Percentiles rank a stretch among this genome's conserved stretches.
Evolutionary conservation across 2,329 filamentous ascomycete genomes (phyloP).

Genomic region (Diaporthe aspalathi): DNA sequence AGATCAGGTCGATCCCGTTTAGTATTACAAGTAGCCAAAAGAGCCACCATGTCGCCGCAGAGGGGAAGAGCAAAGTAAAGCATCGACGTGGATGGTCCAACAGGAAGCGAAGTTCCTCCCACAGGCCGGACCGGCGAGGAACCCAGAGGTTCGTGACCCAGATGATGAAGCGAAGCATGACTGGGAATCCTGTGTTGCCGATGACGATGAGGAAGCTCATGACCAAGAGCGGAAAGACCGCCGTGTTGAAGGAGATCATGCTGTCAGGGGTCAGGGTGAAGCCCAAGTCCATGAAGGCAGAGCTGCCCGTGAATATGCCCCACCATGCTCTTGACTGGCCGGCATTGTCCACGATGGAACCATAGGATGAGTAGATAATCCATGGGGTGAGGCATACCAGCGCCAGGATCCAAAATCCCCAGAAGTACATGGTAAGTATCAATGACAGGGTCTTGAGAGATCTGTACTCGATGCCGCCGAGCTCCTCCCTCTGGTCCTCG

Average conservation of each 20-base stretch:
- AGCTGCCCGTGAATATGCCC: slow-evolving; percentile 88
- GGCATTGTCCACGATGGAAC: slow-evolving; percentile 68
- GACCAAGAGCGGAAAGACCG: slow-evolving; percentile 79
- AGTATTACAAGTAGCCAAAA: slow-evolving; percentile 86
- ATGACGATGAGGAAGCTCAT: slow-evolving; percentile 91
- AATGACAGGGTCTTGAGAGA: slow-evolving; percentile 86
- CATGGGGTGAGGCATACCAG: slow-evolving; percentile 81
- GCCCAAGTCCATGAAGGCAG: slow-evolving; percentile 94
- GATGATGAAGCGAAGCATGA: slow-evolving; percentile 93
- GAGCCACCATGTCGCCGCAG: slow-evolving; percentile 93
- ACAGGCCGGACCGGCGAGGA: slow-evolving; percentile 75
- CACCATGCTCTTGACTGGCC: slow-evolving; percentile 84
- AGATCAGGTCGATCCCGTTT: slow-evolving; percentile 86
- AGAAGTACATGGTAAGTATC: slow-evolving; percentile 83
- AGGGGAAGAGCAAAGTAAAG: slow-evolving; percentile 94
- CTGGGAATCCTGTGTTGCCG: slow-evolving; percentile 94
- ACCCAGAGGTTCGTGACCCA: slow-evolving; percentile 80
- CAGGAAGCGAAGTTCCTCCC: slow-evolving; percentile 91
- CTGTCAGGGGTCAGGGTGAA: slow-evolving; percentile 93
- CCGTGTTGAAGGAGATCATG: slow-evolving; percentile 88
- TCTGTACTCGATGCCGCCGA: slow-evolving; percentile 96
- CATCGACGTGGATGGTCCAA: slow-evolving; percentile 95
- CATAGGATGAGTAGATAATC: slow-evolving; percentile 77
- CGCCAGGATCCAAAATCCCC: slow-evolving; percentile 83
- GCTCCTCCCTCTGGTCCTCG: slow-evolving; percentile 91